Conservation (phyloP, 805 yeast genomes). For the Yamadazyma nakazawae region DNA sequence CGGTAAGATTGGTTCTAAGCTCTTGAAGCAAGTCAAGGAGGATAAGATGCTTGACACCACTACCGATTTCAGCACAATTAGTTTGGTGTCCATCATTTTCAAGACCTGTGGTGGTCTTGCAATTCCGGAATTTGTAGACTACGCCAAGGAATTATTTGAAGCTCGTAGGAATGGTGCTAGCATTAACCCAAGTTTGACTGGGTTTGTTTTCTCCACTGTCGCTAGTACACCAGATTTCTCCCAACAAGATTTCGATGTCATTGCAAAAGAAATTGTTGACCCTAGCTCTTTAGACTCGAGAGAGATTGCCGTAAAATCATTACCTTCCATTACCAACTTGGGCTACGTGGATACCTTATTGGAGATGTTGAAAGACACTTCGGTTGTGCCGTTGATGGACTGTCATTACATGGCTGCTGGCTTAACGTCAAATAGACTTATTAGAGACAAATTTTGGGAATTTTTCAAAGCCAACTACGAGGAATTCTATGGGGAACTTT, state of each 20-base stretch:
- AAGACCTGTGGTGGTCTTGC: constrained; percentile 37
- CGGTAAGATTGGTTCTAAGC: constrained; percentile 28
- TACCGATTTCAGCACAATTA: constrained; percentile 26
- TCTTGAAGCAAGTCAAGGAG: constrained; percentile 17
- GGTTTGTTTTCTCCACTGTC: constrained; percentile 43
- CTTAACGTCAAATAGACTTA: constrained; percentile 44
- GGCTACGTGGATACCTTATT: constrained; percentile 38
- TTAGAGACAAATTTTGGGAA: constrained; percentile 46
- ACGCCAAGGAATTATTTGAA: constrained; percentile 29
- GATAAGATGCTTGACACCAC: constrained; percentile 13
- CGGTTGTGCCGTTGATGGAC: constrained; percentile 56
- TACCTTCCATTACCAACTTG: constrained; percentile 44
- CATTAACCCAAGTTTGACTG: constrained; percentile 44
- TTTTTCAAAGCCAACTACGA: constrained; percentile 49
- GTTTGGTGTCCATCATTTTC: constrained; percentile 40
- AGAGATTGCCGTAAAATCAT: constrained; percentile 54
- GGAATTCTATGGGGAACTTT: constrained; percentile 40
- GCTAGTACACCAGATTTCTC: constrained; percentile 32
- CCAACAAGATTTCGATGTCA: constrained; percentile 33
- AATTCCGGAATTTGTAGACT: constrained; percentile 34
- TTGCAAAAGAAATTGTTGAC: constrained; percentile 44
- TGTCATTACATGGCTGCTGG: constrained; percentile 48
- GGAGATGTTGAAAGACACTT: constrained; percentile 38
- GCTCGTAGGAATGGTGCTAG: constrained; percentile 20
- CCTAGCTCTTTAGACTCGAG: constrained; percentile 58